Conservation (phyloP, 2,329 filamentous ascomycete genomes). For the Exophiala oligosperma region DNA sequence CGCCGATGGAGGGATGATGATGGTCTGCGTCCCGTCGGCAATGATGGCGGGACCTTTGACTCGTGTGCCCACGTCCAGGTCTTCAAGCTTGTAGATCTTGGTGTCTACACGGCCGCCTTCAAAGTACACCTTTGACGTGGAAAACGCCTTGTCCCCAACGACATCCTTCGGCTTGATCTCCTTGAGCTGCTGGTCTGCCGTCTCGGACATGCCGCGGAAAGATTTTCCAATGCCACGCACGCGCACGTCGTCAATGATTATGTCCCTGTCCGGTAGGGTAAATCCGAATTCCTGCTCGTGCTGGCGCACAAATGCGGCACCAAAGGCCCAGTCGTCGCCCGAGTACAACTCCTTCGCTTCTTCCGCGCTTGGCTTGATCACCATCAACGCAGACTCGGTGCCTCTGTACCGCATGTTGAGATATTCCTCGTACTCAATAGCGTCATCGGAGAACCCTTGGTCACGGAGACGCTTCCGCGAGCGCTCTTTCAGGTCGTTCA, state of each 20-base stretch:
- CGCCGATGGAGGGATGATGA: constrained; percentile 79
- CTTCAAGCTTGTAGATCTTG: constrained; percentile 77
- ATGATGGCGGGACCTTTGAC: constrained; percentile 81
- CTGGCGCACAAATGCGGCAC: constrained; percentile 78
- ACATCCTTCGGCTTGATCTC: constrained; percentile 63
- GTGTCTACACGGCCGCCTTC: constrained; percentile 76
- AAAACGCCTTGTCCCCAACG: constrained; percentile 63
- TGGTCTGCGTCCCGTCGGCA: constrained; percentile 74
- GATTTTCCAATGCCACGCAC: constrained; percentile 88
- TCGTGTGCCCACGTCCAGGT: constrained; percentile 69
- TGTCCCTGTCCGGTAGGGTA: constrained; percentile 78
- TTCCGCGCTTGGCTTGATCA: constrained; percentile 68
- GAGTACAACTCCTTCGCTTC: constrained; percentile 60
- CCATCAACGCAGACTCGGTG: constrained; percentile 89
- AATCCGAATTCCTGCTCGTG: constrained; percentile 94
- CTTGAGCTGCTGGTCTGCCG: constrained; percentile 79
- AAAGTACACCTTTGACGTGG: constrained; percentile 75
- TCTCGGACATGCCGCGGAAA: constrained; percentile 75
- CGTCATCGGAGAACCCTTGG: constrained; percentile 74
- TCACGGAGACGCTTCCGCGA: constrained; percentile 66
- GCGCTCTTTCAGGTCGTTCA: constrained; percentile 76
- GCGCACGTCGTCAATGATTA: constrained; percentile 87
- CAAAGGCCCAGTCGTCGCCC: constrained; percentile 77
- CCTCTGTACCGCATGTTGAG: constrained; percentile 91
- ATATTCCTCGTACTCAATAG: constrained; percentile 86